phyloP scores from a whole-genome alignment of 352 stramenopile species.

The Globisporangium acanthophoron region DNA sequence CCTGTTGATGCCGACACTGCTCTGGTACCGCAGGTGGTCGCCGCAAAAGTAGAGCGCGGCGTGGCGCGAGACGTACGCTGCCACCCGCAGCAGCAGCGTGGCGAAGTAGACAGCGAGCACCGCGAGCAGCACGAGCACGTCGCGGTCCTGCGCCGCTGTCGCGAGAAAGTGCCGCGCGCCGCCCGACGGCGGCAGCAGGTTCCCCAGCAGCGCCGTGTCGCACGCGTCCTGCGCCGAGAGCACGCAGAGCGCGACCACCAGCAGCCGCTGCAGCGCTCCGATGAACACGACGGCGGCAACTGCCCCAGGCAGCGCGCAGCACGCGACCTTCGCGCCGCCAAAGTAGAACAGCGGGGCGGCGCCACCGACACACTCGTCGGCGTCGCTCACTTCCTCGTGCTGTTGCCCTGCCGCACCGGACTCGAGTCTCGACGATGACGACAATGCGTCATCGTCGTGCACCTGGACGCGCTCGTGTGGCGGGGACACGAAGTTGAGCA shows the following conservation, averaged over 20 bases:
- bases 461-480: slow-evolving; percentile 41
- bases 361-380: too few species aligned
- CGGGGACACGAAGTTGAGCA: slow-evolving; percentile 63
- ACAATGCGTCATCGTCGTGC: slow-evolving; percentile 34
- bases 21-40: slow-evolving; percentile 48
- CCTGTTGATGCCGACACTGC: too few species aligned
- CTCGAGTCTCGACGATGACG: slow-evolving; percentile 13
- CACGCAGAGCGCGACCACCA: slow-evolving; percentile 15
- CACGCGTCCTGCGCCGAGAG: slow-evolving; percentile 5
- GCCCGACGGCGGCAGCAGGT: too few species aligned
- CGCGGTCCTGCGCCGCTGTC: slow-evolving; percentile 20
- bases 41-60: slow-evolving; percentile 71
- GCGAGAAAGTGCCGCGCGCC: slow-evolving; percentile 5
- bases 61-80: slow-evolving; percentile 52
- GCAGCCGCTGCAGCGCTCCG: slow-evolving; percentile 37
- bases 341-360: slow-evolving; percentile 47
- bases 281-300: slow-evolving; percentile 38
- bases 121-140: slow-evolving; percentile 36
- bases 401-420: slow-evolving; percentile 4
- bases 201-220: neutral
- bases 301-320: slow-evolving; percentile 33
- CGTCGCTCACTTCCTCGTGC: too few species aligned
- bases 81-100: slow-evolving; percentile 42
- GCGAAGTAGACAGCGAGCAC: slow-evolving; percentile 44
- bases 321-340: slow-evolving; percentile 40